A percentile compares a stretch with the other conserved stretches of the same genome.
These are phyloP conservation scores for Phytophthora syringae DNA, from an alignment of 352 stramenopile genomes.

Conservation along the genomic window DNA sequence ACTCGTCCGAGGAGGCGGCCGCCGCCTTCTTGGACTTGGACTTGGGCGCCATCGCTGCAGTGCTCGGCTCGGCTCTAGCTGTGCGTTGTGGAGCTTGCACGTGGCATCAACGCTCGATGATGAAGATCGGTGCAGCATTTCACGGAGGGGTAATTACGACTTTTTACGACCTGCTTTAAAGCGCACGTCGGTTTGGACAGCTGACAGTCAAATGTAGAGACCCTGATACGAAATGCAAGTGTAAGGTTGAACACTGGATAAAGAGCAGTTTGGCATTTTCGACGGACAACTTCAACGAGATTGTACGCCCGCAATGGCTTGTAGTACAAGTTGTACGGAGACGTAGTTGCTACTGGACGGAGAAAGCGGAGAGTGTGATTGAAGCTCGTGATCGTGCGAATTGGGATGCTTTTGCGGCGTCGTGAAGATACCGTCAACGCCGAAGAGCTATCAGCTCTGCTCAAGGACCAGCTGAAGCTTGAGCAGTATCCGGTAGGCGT, in stretches of 20 bases:
- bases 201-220: too few relatives aligned
- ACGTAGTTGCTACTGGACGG: background rate
- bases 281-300: background rate
- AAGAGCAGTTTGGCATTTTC: background rate
- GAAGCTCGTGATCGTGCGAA: background rate
- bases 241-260: background rate
- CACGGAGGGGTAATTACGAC: conserved; percentile 38
- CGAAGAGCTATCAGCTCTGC: background rate
- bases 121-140: conserved; percentile 33
- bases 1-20: conserved; percentile 17
- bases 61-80: conserved; percentile 9
- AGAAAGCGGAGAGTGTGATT: background rate
- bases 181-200: conserved; percentile 4
- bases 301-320: too few relatives aligned
- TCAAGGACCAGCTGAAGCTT: background rate
- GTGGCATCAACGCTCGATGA: conserved; percentile 33
- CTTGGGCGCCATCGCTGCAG: conserved; percentile 61
- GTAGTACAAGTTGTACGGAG: too few relatives aligned
- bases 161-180: conserved; percentile 16
- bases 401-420: background rate
- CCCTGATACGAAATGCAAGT: background rate
- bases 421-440: too few relatives aligned
- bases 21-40: conserved; percentile 64
- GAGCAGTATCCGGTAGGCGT: too few relatives aligned
- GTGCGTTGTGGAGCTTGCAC: conserved; percentile 34